Conservation (phyloP, 1,139 yeast genomes). For the Pichia sp. region DNA sequence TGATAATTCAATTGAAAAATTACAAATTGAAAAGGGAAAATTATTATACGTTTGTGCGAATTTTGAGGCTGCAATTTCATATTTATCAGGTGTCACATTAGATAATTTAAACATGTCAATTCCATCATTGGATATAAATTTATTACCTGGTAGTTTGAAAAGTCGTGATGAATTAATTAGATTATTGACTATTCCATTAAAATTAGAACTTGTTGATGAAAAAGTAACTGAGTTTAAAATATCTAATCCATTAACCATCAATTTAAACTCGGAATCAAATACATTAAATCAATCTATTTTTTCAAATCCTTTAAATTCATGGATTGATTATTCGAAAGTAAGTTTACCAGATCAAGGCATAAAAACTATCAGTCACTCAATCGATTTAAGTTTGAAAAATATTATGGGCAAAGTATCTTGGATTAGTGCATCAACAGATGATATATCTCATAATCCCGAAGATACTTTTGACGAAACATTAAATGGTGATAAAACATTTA, state of each 20-base stretch:
- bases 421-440: slow-evolving; percentile 17
- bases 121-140: slow-evolving; percentile 10
- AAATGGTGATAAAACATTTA: slow-evolving; percentile 5
- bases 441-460: slow-evolving; percentile 1
- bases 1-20: slow-evolving; percentile 18
- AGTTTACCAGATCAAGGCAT: slow-evolving; percentile 29
- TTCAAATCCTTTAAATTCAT: neutral
- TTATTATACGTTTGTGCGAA: slow-evolving; percentile 56
- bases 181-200: slow-evolving; percentile 22
- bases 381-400: slow-evolving; percentile 30
- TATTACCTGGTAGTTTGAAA: slow-evolving; percentile 7
- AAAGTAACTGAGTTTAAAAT: slow-evolving; percentile 19
- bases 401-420: slow-evolving; percentile 31
- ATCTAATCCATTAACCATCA: slow-evolving; percentile 8
- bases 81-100: slow-evolving; percentile 42
- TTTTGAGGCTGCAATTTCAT: slow-evolving; percentile 56
- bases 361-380: slow-evolving; percentile 29
- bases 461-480: neutral
- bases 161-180: slow-evolving; percentile 8
- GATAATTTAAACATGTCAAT: slow-evolving; percentile 33
- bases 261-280: neutral
- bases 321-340: slow-evolving; percentile 17
- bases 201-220: slow-evolving; percentile 24
- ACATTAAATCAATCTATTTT: neutral
- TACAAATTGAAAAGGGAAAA: slow-evolving; percentile 38